These are phyloP conservation scores for Botrytis byssoidea DNA, from an alignment of 2,329 filamentous ascomycete species.

Conservation along the genomic window DNA sequence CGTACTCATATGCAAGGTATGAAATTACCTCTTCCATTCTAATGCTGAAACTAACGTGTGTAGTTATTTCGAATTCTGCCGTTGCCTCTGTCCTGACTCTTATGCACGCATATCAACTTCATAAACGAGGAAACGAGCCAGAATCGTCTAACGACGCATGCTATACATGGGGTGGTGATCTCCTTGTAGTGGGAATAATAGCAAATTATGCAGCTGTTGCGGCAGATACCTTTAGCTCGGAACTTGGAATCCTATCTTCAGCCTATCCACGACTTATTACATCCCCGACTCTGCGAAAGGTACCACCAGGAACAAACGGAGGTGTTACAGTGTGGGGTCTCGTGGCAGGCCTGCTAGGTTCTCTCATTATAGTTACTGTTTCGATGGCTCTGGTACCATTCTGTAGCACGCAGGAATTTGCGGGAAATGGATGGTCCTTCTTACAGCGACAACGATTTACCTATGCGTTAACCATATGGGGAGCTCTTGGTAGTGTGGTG, in stretches of 20 bases:
- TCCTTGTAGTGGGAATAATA: conserved; percentile 64
- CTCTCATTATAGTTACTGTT: conserved; percentile 62
- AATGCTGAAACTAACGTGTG: conserved; percentile 24
- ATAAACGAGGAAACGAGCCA: conserved; percentile 43
- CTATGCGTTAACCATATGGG: conserved; percentile 64
- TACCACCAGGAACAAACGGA: conserved; percentile 90
- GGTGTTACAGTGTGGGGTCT: conserved; percentile 79
- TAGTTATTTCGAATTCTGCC: conserved; percentile 81
- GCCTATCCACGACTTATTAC: conserved; percentile 81
- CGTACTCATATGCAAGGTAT: conserved; percentile 77
- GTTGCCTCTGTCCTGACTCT: conserved; percentile 67
- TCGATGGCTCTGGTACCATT: conserved; percentile 68
- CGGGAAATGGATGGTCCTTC: conserved; percentile 50
- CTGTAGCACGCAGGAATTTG: conserved; percentile 46
- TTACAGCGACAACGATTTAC: conserved; percentile 51
- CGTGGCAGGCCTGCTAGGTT: conserved; percentile 69
- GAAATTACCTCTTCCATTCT: conserved; percentile 6
- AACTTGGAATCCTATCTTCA: conserved; percentile 85
- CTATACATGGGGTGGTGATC: conserved; percentile 60
- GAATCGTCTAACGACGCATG: conserved; percentile 41
- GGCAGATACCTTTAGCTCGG: conserved; percentile 91
- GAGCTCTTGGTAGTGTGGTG: conserved; percentile 74
- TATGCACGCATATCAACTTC: conserved; percentile 60
- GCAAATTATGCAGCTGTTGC: conserved; percentile 88
- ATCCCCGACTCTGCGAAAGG: conserved; percentile 69